Evolutionary conservation across 345 rosid genomes (phyloP), one percentile per base, ranked within the genome.

Genomic region (Streptanthus diversifolius): DNA sequence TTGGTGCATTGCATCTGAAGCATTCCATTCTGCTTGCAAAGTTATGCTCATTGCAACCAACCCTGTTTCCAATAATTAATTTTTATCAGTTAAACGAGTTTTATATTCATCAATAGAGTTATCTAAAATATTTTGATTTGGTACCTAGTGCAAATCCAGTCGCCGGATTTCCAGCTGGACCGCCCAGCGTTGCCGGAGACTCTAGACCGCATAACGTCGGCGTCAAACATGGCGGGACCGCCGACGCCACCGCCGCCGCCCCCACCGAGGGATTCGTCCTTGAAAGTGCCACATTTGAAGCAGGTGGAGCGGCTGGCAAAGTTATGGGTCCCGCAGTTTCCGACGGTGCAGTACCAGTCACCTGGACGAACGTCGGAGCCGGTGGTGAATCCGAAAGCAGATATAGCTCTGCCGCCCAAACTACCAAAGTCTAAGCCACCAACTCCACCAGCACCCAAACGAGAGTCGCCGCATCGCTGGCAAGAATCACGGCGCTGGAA

Each of bases 341-440:
- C 86, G 1, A 82, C 80, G 1, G 88, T 40, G 84, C 98, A 93
- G 71, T 91, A 93, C 98, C 98, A 93, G 67, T 91, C 97, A 13
- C 98, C 98, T 0, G 95, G 96, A 64, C 97, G 83, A 62, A 93
- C 96, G 51, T 93, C 98, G 14, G 97, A 88, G 36, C 96, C 98
- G 7, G 90, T 80, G 45, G 79, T 73, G 76, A 87, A 90, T 27
- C 90, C 95, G 18, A 88, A 83, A 0, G 92, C 84, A 0, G 95
- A 63, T 49, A 88, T 86, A 3, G 78, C 71, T 60, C 92, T 70
- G 12, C 86, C 88, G 15, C 79, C 82, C 33, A 83, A 70, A 7
- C 83, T 82, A 17, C 83, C 79, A 41, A 84, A 85, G 14, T 85
- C 85, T 77, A 76, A 69, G 25, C 85, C 85, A 27, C 85, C 83